Conservation (phyloP, 345 rosid genomes). For the Aquilaria yunnanensis region DNA sequence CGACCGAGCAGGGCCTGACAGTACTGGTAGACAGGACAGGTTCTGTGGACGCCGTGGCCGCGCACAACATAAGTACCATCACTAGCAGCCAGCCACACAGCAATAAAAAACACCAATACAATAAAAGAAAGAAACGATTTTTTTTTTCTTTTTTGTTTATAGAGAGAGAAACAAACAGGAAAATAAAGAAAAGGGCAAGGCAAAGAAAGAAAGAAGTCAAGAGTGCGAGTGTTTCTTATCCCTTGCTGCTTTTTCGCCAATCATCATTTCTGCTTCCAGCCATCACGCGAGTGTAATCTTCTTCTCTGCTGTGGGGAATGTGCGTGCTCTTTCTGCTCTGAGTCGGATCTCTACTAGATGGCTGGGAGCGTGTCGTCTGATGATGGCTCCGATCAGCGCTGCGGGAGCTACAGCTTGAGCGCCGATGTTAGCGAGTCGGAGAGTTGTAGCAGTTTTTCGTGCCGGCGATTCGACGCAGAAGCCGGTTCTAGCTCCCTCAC, state of each 20-base stretch:
- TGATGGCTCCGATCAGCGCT: constrained; percentile 56
- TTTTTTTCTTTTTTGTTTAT: neutral
- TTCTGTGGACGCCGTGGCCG: too few relatives aligned
- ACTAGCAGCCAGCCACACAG: too few relatives aligned
- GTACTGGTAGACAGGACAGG: too few relatives aligned
- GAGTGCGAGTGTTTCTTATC: neutral
- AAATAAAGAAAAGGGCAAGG: too few relatives aligned
- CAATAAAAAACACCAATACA: too few relatives aligned
- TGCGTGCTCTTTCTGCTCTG: constrained; percentile 19
- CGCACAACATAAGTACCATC: too few relatives aligned
- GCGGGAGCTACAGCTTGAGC: constrained; percentile 91
- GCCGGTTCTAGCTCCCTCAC: constrained; percentile 62
- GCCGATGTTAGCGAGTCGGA: constrained; percentile 97
- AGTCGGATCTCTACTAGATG: constrained; percentile 31
- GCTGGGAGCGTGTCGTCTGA: constrained; percentile 58
- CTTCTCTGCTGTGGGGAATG: constrained; percentile 6
- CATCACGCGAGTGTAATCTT: constrained; percentile 1
- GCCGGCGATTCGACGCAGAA: constrained; percentile 59
- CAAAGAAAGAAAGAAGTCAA: too few relatives aligned
- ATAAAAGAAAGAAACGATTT: too few relatives aligned
- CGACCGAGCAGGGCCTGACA: too few relatives aligned
- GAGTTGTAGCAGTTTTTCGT: constrained; percentile 81
- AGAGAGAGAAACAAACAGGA: neutral
- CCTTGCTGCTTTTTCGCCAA: constrained; percentile 1
- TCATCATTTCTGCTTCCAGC: constrained; percentile 3